Evolutionary conservation across 179 eudicot genomes (phyloP), one percentile per base, ranked within the genome.

Genomic region (Patellifolia procumbens): DNA sequence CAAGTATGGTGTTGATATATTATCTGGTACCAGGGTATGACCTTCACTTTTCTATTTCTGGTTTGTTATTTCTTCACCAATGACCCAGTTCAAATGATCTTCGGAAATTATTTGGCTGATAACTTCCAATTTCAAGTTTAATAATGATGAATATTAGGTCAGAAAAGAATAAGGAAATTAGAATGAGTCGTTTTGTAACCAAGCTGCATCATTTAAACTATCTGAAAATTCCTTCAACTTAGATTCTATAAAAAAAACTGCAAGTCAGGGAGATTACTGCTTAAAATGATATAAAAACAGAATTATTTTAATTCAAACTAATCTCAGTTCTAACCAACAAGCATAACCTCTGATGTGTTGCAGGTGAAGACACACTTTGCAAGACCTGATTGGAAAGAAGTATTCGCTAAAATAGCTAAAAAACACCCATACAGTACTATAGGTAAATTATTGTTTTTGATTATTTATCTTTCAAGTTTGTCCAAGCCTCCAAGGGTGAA

Each of bases 331-430:
- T 6, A 53, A 45, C 72, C 62, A 70, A 76, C 59, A 46, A 60
- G 60, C 61, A 34, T 42, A 31, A 1, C 5, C 35, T n/a, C 69
- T 64, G 20, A 39, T 31, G 12, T 81, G 66, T 72, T 88, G 84
- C 97, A 95, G 99, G 99, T 95, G 55, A 91, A 90, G 86, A 93
- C 99, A 65, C 99, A 95, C 87, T 95, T 95, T 75, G 94, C 98
- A 45, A 87, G 99, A 77, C 98, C 99, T 65, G 87, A 93, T 62
- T 95, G 99, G 99, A 90, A 70, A 76, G 97, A 95, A 76, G 99
- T 91, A 72, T 95, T 93, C 82, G 82, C 75, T 71, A 95, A 86
- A 82, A 83, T 95, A 82, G 93, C 98, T 26, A 81, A 82, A 28
- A 89, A 93, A 81, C 87, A 95, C 79, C 97, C 95, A 37, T 83